These are phyloP conservation scores for Colletotrichum liriopes DNA, from an alignment of 2,329 filamentous ascomycete genomes.

Conservation along the genomic window DNA sequence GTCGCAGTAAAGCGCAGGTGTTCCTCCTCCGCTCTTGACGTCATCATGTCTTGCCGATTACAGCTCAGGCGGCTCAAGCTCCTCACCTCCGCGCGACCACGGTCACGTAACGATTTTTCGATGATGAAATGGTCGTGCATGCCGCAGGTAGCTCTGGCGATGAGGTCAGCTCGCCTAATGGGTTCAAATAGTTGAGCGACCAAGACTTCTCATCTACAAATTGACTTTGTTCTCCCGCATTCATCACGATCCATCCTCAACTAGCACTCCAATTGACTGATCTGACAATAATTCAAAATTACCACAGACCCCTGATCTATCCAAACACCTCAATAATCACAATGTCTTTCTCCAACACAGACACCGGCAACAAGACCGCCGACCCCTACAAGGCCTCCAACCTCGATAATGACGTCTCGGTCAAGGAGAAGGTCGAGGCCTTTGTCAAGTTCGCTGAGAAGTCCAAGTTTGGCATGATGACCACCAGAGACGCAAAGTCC, in stretches of 20 bases:
- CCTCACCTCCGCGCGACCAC: slow-evolving; percentile 18
- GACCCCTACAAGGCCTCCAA: slow-evolving; percentile 87
- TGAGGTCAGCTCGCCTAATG: slow-evolving; percentile 36
- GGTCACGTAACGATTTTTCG: slow-evolving; percentile 20
- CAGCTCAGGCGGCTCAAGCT: slow-evolving; percentile 21
- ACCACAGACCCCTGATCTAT: neutral
- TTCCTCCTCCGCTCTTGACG: slow-evolving; percentile 37
- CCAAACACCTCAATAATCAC: neutral
- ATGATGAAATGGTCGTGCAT: slow-evolving; percentile 42
- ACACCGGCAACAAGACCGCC: slow-evolving; percentile 73
- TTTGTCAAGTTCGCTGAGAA: slow-evolving; percentile 79
- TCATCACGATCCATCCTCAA: neutral
- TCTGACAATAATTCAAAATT: neutral
- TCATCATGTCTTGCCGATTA: slow-evolving; percentile 41
- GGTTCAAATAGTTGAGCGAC: slow-evolving; percentile 33
- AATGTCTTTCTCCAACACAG: slow-evolving; percentile 69
- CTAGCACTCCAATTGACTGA: neutral
- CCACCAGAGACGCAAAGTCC: slow-evolving; percentile 77
- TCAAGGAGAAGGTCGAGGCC: slow-evolving; percentile 84
- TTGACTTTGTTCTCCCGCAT: neutral
- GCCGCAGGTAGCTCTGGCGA: slow-evolving; percentile 23
- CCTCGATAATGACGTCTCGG: slow-evolving; percentile 72
- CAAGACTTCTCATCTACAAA: neutral
- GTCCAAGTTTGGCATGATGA: slow-evolving; percentile 92
- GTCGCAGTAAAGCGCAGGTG: slow-evolving; percentile 17